Evolutionary conservation across 495 filamentous ascomycete genomes (phyloP), one percentile per base, ranked within the genome.

Genomic region (Penicillium diatomitis): DNA sequence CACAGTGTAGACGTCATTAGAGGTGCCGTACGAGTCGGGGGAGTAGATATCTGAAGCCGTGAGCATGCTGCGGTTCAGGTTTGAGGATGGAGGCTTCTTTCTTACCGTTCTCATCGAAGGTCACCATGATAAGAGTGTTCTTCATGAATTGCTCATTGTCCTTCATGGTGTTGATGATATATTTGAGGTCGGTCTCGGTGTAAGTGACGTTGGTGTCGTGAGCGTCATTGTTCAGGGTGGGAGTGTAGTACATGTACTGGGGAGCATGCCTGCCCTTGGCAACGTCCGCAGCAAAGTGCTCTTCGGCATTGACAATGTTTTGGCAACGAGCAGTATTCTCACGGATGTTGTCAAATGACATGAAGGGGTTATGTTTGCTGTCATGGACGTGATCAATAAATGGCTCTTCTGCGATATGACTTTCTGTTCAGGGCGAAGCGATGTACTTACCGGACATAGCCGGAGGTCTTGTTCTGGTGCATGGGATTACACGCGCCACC

Each of bases 21-120:
- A 27, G 46, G 40, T 42, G 33, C 50, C 50, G 32, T 27, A 53
- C 55, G 68, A 68, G 31, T 57, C 57, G 27, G 47, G 47, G 6
- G 41, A 52, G 45, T 69, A 68, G 44, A 63, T 67, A 37, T 69
- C 50, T 53, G 36, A 31, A 7, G 0, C 2, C 2, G 7, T 45
- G 11, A 45, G 8, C 20, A 45, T 8, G 3, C 32, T 3, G 31
- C 5, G n/a, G 5, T 20, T 45, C 43, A 45, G 20, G 0, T 20
- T 39, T 20, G 20, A 12, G 20, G 11, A 38, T 5, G 6, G 9
- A 31, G 6, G 7, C 27, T 0, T 2, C n/a, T 2, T 20, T 32
- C 50, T 37, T 48, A 52, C 50, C 53, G 44, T 67, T 69, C 47
- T 71, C 67, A 39, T 71, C 67, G 37, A 71, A 71, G 20, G 66